Evolutionary conservation across 495 filamentous ascomycete genomes (phyloP), one percentile per base, ranked within the genome.

Genomic region (Neurospora sublineolata): DNA sequence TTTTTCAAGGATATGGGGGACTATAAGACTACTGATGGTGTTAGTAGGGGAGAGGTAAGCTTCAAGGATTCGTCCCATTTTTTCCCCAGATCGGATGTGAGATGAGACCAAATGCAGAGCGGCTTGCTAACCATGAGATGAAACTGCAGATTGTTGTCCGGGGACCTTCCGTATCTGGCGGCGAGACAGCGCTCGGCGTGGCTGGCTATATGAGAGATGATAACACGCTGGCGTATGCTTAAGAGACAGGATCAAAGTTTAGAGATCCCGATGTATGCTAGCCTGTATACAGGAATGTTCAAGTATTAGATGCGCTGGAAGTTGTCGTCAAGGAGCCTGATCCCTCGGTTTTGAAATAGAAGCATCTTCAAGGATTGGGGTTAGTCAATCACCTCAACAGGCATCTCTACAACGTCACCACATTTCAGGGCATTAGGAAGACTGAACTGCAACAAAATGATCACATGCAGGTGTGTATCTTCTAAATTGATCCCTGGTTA

Each of bases 151-250:
- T 94, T 69, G 77, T 88, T 37, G 91, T 91, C 7, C 83, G 79
- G 10, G 92, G 92, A 0, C 87, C 91, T 9, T 85, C 87, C 33
- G 91, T 94, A n/a, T 84, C 87, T 68, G 88, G 88, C 0, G 85
- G 84, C 6, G 87, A 91, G 78, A 86, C 86, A 0, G 76, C 78
- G 3, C 74, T 94, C 23, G 89, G 88, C 2, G 84, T 91, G 27
- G 78, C 82, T 11, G 89, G 87, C 39, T 84, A 74, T 37, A 81
- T 90, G 40, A 80, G 85, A 60, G 80, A 84, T 11, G 86, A 88
- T 73, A 82, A 86, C 71, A 89, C 87, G 30, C 75, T 91, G 70
- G 79, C 86, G 6, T 85, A 84, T 72, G 75, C 76, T 37, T 83
- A 74, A 71, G 36, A 30, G 20, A 12, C 27, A 36, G 33, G 33